These are phyloP conservation scores for Phytopythium litorale DNA, from an alignment of 352 stramenopile genomes.

Conservation along the genomic window DNA sequence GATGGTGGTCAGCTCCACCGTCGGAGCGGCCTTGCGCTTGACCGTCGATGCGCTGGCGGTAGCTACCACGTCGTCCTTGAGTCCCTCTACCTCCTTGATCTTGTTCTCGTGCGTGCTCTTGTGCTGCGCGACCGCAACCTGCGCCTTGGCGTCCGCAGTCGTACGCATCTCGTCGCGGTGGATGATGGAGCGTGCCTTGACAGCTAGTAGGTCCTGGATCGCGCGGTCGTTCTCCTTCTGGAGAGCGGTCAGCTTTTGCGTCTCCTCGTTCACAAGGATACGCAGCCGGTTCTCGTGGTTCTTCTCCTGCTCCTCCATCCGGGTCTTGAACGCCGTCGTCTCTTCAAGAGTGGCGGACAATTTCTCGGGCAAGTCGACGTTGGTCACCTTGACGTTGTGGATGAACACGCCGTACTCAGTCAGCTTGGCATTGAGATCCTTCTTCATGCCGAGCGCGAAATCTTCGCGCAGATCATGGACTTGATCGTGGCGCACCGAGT, in stretches of 20 bases:
- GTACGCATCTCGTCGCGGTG: slow-evolving; percentile 76
- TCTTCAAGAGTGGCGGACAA: slow-evolving; percentile 73
- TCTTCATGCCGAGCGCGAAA: slow-evolving; percentile 83
- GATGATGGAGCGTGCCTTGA: slow-evolving; percentile 66
- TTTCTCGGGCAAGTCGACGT: slow-evolving; percentile 61
- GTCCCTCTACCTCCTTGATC: slow-evolving; percentile 60
- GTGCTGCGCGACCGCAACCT: slow-evolving; percentile 70
- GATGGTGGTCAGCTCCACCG: slow-evolving; percentile 53
- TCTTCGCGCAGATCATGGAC: slow-evolving; percentile 80
- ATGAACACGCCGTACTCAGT: slow-evolving; percentile 73
- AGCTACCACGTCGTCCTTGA: slow-evolving; percentile 64
- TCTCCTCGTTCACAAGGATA: slow-evolving; percentile 82
- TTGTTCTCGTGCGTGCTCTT: slow-evolving; percentile 54
- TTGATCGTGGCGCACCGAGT: slow-evolving; percentile 80
- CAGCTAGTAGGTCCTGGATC: slow-evolving; percentile 68
- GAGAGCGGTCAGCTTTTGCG: slow-evolving; percentile 73
- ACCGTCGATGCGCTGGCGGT: slow-evolving; percentile 49
- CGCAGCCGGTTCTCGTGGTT: slow-evolving; percentile 86
- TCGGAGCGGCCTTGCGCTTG: slow-evolving; percentile 52
- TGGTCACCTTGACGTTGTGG: slow-evolving; percentile 87
- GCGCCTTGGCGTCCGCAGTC: slow-evolving; percentile 63
- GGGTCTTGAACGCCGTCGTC: slow-evolving; percentile 83
- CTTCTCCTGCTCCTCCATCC: slow-evolving; percentile 88
- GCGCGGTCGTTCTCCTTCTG: slow-evolving; percentile 78
- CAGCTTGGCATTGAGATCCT: slow-evolving; percentile 75